Evolutionary conservation across 1,139 yeast species (phyloP), one percentile per base, ranked within the genome.

Genomic region (Debaryomyces singareniensis): DNA sequence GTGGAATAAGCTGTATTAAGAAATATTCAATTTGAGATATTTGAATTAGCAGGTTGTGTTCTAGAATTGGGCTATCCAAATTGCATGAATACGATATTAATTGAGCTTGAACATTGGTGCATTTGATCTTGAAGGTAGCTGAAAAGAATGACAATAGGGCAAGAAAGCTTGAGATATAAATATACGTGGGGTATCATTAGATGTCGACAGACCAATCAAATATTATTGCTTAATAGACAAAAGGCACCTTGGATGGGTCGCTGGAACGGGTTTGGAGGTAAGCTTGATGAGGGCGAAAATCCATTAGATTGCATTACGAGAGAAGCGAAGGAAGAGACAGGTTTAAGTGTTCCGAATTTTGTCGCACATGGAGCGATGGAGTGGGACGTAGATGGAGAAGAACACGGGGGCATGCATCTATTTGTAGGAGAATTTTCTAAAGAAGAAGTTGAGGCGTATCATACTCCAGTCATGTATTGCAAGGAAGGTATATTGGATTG

Each of bases 251-350:
- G 72, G 70, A 68, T 65, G 72, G 75, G 75, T 2, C 47, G 65
- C 32, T 68, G 74, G 73, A 68, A 68, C 38, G 75, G 74, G 2
- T 68, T 68, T 10, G 74, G 74, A 3, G 75, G 75, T 1, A 68
- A 68, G 38, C 39, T 68, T 12, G 68, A 66, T 16, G 33, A 40
- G 0, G 47, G 37, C 6, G 72, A 65, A 39, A 36, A 57, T 2
- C 63, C 72, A 2, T 36, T 52, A 20, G 55, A 58, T 6, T 64
- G 74, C 33, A 66, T 68, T 13, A 49, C 59, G 3, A 39, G 74
- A 29, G 74, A 68, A 42, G 59, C 71, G 0, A 26, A 40, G 12
- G 74, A 68, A 44, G 74, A 68, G 40, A 62, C 74, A 0, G 71
- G 69, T 2, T 43, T 68, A 25, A 21, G 31, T n/a, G 37, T 56